Base-by-base conservation (phyloP, 202 grass and related monocot genomes). In the Panicum hallii region DNA sequence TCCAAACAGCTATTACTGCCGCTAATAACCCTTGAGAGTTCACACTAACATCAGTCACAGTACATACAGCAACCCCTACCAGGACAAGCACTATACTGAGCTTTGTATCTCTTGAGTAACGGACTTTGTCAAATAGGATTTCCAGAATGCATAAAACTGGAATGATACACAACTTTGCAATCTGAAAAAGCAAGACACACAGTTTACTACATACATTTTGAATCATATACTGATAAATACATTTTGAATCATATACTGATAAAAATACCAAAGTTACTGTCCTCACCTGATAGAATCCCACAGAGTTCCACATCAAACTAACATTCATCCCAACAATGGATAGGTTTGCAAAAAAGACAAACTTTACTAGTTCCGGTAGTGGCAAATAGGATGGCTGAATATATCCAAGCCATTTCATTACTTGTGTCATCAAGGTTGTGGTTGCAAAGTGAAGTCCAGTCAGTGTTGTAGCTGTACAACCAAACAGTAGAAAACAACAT, bases 251-350 rank as follows among this genome's bases (percentile, higher is more conserved):
- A 40, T 67, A 82, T 60, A 72, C 9, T 84, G 40, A 68, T 62
- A 34, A 9, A 9, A 80, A 89, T 47, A 81, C 42, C 16, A 36
- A n/a, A 30, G 7, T 83, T 64, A 69, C 28, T 68, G 13, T 55
- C 70, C 44, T 88, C 47, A 93, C 95, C 95, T 97, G 92, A 87
- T 97, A 97, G 63, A 97, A 97, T 75, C 92, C 90, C 79, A 97
- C 95, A 57, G 95, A 97, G 77, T 97, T 97, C 95, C 92, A 97
- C 95, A 97, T 97, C 86, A 97, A 86, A 78, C 95, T 97, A 46
- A 97, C 89, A 87, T 97, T 97, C 95, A 97, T 97, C 34, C 92
- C 95, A 73, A 97, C 95, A 58, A 97, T 97, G 63, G 95, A 97
- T 52, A 94, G 80, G 68, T 94, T 97, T 41, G 92, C 95, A 93